Evolutionary conservation across 441 rosid genomes (phyloP), one percentile per base, ranked within the genome.

Genomic region (Populus hybrid): DNA sequence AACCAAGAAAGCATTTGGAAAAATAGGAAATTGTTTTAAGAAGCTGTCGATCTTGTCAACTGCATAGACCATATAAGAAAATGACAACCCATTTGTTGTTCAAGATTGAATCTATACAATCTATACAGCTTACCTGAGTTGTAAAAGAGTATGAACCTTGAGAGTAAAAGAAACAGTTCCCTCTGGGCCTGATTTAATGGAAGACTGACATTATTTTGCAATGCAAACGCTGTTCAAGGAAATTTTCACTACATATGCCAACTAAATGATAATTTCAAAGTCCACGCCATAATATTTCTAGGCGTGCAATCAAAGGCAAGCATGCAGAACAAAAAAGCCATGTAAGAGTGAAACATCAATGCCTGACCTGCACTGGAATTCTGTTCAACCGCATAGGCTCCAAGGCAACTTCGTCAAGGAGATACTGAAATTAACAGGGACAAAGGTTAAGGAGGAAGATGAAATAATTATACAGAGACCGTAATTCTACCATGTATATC

Each of bases 121-220:
- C 2, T 65, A 76, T 24, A 74, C 64, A 56, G 68, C 76, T 64
- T 79, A 96, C 99, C 99, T 81, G 90, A 88, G 87, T 93, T 84
- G 85, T 96, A 96, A 85, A 96, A 96, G 76, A 94, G 85, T 83
- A 94, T 88, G 88, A 94, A 94, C 82, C 99, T 90, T 67, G 97
- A 90, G 86, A 94, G 94, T 77, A 93, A 83, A 72, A 90, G 94
- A 82, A 83, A 92, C 68, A 94, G 85, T 80, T 96, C 98, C 76
- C 92, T 82, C 86, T 94, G 99, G 72, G 93, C 93, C 99, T 96
- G 88, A 78, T 75, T 69, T 23, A 70, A 68, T 10, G 33, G 80
- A 26, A 3, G 40, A 10, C 5, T 18, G 2, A 7, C 36, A 78
- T 84, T 35, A 83, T 31, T 63, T 76, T 23, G 35, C 61, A 18